Evolutionary conservation across 140 eudicot species (phyloP), one percentile per base, ranked within the genome.

Genomic region (Flaveria floridana): DNA sequence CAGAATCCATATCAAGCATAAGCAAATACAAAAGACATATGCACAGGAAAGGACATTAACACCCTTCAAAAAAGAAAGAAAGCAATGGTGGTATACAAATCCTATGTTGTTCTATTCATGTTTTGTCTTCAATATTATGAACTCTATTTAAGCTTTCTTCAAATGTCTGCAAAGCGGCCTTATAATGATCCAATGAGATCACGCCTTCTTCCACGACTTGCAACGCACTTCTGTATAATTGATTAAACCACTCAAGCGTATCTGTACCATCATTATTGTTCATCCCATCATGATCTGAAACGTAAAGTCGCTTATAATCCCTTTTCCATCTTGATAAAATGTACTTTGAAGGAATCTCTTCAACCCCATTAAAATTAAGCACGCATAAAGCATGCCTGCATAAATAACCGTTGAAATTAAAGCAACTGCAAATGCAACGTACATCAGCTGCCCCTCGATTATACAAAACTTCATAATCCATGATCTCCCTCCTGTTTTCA

Each of bases 121-220:
- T 81, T 82, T 76, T 71, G 68, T 62, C 85, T 87, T 89, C 91
- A 68, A 79, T 74, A 73, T 74, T 76, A 70, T 89, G 96, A 79
- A 87, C 95, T 87, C 91, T 87, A 62, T 80, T 80, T 75, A 92
- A 62, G n/a, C 92, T 85, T 79, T 89, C 96, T 64, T 84, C 89
- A 63, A 89, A 81, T 13, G 90, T 82, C 74, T 88, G 80, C 87
- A 89, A 57, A 4, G 96, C 95, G 72, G 66, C 88, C 83, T 84
- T 87, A 75, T 87, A 92, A 83, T 89, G 97, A 71, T 92, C 95
- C 14, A 85, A 6, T 2, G 97, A 89, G 70, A 87, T 83, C 72
- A 81, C 89, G 34, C 96, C 97, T 72, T 92, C 96, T 75, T 92
- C 92, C 81, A 92, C 90, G 73, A 89, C 92, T 78, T 89, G 96